Evolutionary conservation across 2,329 filamentous ascomycete genomes (phyloP).

Genomic region (Zasmidium cellare): DNA sequence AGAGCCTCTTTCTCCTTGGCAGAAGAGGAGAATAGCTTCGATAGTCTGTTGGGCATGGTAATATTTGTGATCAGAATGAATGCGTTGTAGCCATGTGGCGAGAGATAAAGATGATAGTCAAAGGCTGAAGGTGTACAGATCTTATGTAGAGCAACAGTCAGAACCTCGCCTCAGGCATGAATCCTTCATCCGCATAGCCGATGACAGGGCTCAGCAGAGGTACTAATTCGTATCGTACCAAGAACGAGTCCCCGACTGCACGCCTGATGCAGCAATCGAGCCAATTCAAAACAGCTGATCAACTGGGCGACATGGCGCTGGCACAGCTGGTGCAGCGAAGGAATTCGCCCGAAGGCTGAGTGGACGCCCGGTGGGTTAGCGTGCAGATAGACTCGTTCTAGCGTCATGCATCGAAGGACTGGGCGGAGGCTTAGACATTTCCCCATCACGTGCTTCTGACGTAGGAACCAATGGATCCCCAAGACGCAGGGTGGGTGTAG

Average conservation of each 20-base stretch:
- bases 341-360: neutral
- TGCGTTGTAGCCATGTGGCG: neutral
- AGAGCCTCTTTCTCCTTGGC: conserved; percentile 33
- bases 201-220: neutral
- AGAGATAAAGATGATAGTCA: neutral
- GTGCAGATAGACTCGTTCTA: neutral
- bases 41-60: conserved; percentile 31
- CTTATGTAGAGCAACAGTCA: conserved; percentile 2
- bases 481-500: too few species aligned
- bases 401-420: conserved; percentile 1
- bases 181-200: neutral
- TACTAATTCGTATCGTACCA: neutral
- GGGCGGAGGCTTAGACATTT: conserved; percentile 18
- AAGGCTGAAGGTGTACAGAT: neutral
- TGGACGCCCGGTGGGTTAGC: neutral
- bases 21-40: conserved; percentile 27
- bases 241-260: neutral
- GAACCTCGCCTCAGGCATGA: neutral
- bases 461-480: neutral
- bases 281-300: neutral
- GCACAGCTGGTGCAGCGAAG: neutral
- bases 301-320: neutral
- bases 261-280: neutral
- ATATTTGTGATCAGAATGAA: conserved; percentile 1
- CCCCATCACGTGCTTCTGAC: conserved; percentile 6